A percentile compares a stretch with the other conserved stretches of the same genome.
phyloP scores from a whole-genome alignment of 2,329 filamentous ascomycete genomes.

The Aspergillus melleus region DNA sequence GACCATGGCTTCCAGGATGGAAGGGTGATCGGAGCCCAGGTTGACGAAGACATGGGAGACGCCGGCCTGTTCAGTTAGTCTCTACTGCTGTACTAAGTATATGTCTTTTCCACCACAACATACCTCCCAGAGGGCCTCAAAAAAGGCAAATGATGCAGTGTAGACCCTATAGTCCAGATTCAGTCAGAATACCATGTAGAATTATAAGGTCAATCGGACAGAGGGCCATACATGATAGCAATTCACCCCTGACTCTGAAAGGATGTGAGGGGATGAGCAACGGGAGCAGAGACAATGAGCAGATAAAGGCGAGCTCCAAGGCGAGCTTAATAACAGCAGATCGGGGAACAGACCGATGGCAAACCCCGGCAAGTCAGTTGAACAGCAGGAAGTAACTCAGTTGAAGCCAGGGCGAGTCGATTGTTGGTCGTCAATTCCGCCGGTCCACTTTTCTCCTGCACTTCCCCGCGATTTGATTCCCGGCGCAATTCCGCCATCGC shows the following conservation, averaged over 20 bases:
- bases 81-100: too few relatives aligned
- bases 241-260: not conserved
- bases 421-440: not conserved
- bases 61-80: constrained; percentile 40
- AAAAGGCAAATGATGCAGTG: constrained; percentile 78
- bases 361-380: not conserved
- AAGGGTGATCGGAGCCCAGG: constrained; percentile 63
- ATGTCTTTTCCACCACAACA: constrained; percentile 30
- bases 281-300: not conserved
- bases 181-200: not conserved
- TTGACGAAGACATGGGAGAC: constrained; percentile 56
- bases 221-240: constrained; percentile 5
- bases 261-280: not conserved
- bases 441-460: not conserved
- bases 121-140: constrained; percentile 65
- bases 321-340: not conserved
- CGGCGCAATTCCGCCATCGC: not conserved
- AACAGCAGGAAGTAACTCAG: not conserved
- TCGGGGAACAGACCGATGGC: not conserved
- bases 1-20: constrained; percentile 77
- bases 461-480: not conserved
- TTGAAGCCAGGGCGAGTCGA: too few relatives aligned
- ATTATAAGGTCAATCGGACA: not conserved
- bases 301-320: not conserved
- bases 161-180: constrained; percentile 43